These are phyloP conservation scores for Botrytis cinerea DNA, from an alignment of 2,329 filamentous ascomycete species.

Conservation along the genomic window DNA sequence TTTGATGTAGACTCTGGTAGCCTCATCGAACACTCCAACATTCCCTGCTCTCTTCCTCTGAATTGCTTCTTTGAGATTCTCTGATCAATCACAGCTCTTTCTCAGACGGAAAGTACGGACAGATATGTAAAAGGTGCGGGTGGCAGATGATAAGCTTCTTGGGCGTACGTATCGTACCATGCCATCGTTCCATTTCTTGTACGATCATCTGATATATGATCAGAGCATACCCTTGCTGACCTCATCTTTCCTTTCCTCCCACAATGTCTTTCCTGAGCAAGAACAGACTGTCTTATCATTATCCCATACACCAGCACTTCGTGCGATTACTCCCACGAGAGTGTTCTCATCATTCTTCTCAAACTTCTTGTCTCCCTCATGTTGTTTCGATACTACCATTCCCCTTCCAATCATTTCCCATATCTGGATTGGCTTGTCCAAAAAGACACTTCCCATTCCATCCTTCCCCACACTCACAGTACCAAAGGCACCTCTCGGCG, in stretches of 20 bases:
- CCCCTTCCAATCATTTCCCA: constrained; percentile 97
- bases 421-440: constrained; percentile 80
- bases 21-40: constrained; percentile 8
- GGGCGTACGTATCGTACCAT: constrained; percentile 6
- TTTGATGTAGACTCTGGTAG: constrained; percentile 18
- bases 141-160: constrained; percentile 7
- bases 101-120: constrained; percentile 9
- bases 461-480: constrained; percentile 72
- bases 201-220: constrained; percentile 40
- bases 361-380: constrained; percentile 59
- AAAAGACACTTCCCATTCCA: constrained; percentile 76
- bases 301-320: constrained; percentile 97
- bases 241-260: constrained; percentile 94
- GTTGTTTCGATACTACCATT: constrained; percentile 75
- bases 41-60: constrained; percentile 25
- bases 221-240: constrained; percentile 87
- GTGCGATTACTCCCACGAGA: constrained; percentile 87
- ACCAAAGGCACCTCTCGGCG: constrained; percentile 66
- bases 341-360: constrained; percentile 79
- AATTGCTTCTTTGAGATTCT: constrained; percentile 26
- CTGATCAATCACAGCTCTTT: neutral
- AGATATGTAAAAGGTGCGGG: neutral
- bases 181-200: constrained; percentile 29
- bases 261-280: constrained; percentile 95
- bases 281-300: constrained; percentile 98